A percentile compares a stretch with the other conserved stretches of the same genome.
phyloP scores from a whole-genome alignment of 176 grass and related monocot species.

The Lolium perenne region DNA sequence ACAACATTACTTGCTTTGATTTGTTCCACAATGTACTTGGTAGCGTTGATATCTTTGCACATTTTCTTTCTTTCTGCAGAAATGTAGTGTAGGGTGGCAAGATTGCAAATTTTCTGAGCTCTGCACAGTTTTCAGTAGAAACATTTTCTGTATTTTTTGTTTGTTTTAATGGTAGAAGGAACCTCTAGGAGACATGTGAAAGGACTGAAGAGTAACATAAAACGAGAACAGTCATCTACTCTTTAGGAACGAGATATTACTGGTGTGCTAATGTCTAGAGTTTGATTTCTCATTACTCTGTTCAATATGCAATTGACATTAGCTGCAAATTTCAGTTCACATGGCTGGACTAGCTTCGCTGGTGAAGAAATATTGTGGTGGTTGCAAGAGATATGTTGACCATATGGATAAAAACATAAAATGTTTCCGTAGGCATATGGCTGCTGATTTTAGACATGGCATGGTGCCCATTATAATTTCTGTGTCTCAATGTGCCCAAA shows the following conservation, averaged over 20 bases:
- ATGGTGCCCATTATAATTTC: constrained; percentile 21
- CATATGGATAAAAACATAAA: constrained; percentile 29
- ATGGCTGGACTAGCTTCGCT: constrained; percentile 21
- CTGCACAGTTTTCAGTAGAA: neutral
- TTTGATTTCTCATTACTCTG: neutral
- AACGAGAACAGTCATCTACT: neutral
- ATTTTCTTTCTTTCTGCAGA: neutral
- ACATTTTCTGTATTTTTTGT: neutral
- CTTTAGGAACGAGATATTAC: neutral
- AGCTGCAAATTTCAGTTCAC: constrained; percentile 10
- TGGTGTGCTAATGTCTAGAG: neutral
- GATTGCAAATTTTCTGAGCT: neutral
- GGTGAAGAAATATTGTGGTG: neutral
- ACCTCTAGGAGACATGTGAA: neutral
- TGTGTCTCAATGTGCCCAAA: constrained; percentile 6
- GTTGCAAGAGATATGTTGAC: constrained; percentile 4
- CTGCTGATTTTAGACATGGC: constrained; percentile 31
- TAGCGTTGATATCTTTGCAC: neutral
- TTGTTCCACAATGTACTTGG: no score
- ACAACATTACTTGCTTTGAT: neutral
- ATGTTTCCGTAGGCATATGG: constrained; percentile 37
- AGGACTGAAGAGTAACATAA: neutral
- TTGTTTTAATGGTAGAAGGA: neutral
- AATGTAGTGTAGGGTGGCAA: neutral
- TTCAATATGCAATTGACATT: constrained; percentile 4